phyloP scores from a whole-genome alignment of 2,329 filamentous ascomycete species.

The Diaporthe amygdali region DNA sequence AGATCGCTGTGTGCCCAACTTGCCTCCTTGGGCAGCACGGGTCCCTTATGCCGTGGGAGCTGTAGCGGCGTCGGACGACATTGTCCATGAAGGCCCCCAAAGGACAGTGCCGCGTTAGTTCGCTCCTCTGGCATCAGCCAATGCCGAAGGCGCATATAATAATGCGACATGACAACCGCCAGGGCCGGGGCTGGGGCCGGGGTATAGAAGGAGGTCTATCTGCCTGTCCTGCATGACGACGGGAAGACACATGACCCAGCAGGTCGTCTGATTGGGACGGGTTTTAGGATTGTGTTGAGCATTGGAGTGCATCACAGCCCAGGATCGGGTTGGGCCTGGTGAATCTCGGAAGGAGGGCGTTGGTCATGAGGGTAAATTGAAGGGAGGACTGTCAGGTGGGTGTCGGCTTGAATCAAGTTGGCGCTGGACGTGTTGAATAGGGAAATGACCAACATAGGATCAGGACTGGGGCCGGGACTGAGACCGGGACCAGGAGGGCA shows the following conservation, averaged over 20 bases:
- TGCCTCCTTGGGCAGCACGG: too few relatives aligned
- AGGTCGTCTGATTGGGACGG: neutral
- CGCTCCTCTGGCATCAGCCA: neutral
- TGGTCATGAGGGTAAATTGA: neutral
- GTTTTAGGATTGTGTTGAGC: neutral
- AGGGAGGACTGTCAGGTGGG: conserved; percentile 1
- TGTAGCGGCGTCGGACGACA: neutral
- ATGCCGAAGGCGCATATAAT: neutral
- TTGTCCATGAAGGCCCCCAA: neutral
- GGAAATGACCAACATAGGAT: neutral
- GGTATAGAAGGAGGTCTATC: neutral
- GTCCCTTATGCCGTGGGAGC: too few relatives aligned
- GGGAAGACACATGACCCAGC: neutral
- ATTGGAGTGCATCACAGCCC: neutral
- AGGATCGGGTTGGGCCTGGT: neutral
- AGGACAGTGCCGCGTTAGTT: neutral
- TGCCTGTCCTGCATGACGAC: neutral
- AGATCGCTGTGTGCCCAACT: neutral
- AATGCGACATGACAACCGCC: neutral
- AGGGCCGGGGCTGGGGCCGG: neutral
- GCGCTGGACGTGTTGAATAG: neutral
- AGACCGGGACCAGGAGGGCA: conserved; percentile 2
- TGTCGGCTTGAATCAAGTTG: neutral
- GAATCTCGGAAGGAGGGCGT: neutral
- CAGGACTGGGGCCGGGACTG: neutral